phyloP scores from a whole-genome alignment of 2,329 filamentous ascomycete species.

The Colletotrichum godetiae region DNA sequence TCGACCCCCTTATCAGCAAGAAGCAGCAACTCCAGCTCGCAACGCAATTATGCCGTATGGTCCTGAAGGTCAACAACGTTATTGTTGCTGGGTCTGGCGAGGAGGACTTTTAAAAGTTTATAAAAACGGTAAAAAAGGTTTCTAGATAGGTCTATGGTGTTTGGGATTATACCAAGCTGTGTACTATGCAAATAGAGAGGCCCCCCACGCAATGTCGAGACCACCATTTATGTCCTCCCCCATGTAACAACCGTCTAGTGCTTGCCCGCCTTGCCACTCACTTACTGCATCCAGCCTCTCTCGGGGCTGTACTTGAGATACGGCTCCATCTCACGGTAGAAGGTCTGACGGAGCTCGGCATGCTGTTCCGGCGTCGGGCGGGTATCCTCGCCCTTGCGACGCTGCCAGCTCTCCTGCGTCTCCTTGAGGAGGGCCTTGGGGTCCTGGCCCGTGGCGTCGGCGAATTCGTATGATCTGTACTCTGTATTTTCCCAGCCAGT shows the following conservation, averaged over 20 bases:
- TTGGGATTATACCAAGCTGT: slow-evolving; percentile 37
- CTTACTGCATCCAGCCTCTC: slow-evolving; percentile 33
- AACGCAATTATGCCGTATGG: slow-evolving; percentile 98
- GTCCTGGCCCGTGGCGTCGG: slow-evolving; percentile 61
- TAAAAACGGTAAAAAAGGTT: slow-evolving; percentile 25
- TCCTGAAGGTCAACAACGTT: slow-evolving; percentile 96
- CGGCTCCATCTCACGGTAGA: slow-evolving; percentile 48
- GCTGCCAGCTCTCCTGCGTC: slow-evolving; percentile 59
- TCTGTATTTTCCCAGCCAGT: slow-evolving; percentile 83
- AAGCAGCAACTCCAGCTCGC: slow-evolving; percentile 95
- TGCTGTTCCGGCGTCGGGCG: slow-evolving; percentile 59
- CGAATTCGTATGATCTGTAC: slow-evolving; percentile 75
- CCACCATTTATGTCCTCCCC: slow-evolving; percentile 17
- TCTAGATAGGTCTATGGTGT: slow-evolving; percentile 34
- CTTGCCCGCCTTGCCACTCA: not conserved
- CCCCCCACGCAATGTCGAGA: slow-evolving; percentile 26
- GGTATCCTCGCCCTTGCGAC: slow-evolving; percentile 53
- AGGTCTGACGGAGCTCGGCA: slow-evolving; percentile 53
- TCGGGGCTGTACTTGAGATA: slow-evolving; percentile 48
- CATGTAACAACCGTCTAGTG: not conserved
- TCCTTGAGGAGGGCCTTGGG: slow-evolving; percentile 59
- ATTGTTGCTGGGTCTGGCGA: slow-evolving; percentile 91
- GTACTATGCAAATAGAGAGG: slow-evolving; percentile 37
- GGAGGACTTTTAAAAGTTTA: slow-evolving; percentile 77
- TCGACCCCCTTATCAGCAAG: slow-evolving; percentile 98